These are phyloP conservation scores for Phytophthora palmivora DNA, from an alignment of 352 stramenopile genomes.

Conservation along the genomic window DNA sequence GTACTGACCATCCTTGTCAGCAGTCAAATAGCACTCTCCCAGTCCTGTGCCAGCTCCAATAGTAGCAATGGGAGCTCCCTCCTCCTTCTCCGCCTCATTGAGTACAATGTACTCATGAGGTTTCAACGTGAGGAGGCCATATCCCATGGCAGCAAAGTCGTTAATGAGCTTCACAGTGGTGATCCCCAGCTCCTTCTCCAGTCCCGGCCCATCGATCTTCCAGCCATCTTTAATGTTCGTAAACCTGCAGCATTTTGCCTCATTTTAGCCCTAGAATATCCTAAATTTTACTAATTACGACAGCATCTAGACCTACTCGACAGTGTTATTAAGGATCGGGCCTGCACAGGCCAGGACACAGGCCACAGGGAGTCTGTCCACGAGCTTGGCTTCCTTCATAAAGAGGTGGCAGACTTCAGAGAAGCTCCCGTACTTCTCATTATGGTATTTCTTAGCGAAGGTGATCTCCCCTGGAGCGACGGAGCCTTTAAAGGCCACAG, in stretches of 20 bases:
- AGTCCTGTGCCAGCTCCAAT: conserved; percentile 97
- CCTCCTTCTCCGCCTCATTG: conserved; percentile 69
- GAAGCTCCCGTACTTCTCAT: conserved; percentile 81
- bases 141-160: conserved; percentile 97
- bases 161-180: conserved; percentile 91
- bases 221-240: conserved; percentile 94
- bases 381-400: conserved; percentile 90
- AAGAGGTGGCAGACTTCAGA: conserved; percentile 91
- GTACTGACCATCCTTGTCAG: conserved; percentile 85
- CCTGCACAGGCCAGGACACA: conserved; percentile 80
- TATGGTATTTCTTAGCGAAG: conserved; percentile 87
- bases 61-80: conserved; percentile 96
- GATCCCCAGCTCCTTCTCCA: conserved; percentile 84
- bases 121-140: conserved; percentile 95
- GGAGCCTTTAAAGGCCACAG: conserved; percentile 46
- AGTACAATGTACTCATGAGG: conserved; percentile 90
- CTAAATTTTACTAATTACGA: no score
- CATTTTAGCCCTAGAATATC: no score
- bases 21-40: conserved; percentile 96
- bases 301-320: no score
- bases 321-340: conserved; percentile 78
- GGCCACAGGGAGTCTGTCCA: conserved; percentile 57
- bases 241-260: no score
- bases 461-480: conserved; percentile 77
- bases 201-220: conserved; percentile 82